Evolutionary conservation across 2,329 filamentous ascomycete species (phyloP).

Genomic region (Arthrocladium fulminans): DNA sequence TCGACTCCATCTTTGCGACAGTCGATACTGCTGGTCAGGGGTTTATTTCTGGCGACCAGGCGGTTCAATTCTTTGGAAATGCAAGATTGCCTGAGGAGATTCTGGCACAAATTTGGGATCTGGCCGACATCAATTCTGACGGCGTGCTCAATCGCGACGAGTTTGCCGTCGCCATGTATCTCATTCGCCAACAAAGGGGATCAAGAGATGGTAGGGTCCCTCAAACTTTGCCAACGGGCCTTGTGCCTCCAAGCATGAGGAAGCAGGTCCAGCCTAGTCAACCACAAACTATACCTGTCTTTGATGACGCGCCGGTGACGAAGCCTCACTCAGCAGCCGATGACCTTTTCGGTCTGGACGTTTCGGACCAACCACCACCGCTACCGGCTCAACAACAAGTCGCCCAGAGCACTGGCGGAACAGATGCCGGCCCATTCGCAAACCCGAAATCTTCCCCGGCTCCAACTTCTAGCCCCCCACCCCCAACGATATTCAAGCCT

Average conservation of each 20-base stretch:
- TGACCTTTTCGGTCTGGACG: slow-evolving; percentile 86
- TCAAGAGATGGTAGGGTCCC: slow-evolving; percentile 62
- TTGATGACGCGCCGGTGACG: slow-evolving; percentile 36
- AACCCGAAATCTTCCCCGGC: slow-evolving; percentile 42
- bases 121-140: slow-evolving; percentile 86
- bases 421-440: slow-evolving; percentile 47
- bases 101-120: slow-evolving; percentile 92
- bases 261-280: slow-evolving; percentile 34
- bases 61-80: slow-evolving; percentile 87
- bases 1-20: slow-evolving; percentile 75
- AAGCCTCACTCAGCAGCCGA: slow-evolving; percentile 74
- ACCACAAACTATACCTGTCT: slow-evolving; percentile 37
- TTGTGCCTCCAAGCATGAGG: slow-evolving; percentile 82
- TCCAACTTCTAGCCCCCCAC: slow-evolving; percentile 24
- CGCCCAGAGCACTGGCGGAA: slow-evolving; percentile 65
- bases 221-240: slow-evolving; percentile 63
- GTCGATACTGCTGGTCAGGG: slow-evolving; percentile 75
- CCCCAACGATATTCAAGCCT: slow-evolving; percentile 62
- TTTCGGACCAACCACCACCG: slow-evolving; percentile 45
- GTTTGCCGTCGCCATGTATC: slow-evolving; percentile 94
- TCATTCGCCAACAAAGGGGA: slow-evolving; percentile 81
- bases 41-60: slow-evolving; percentile 86
- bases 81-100: slow-evolving; percentile 81
- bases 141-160: slow-evolving; percentile 79
- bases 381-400: slow-evolving; percentile 49